Conservation (phyloP, 2,329 filamentous ascomycete genomes). For the Juglanconis sp. region DNA sequence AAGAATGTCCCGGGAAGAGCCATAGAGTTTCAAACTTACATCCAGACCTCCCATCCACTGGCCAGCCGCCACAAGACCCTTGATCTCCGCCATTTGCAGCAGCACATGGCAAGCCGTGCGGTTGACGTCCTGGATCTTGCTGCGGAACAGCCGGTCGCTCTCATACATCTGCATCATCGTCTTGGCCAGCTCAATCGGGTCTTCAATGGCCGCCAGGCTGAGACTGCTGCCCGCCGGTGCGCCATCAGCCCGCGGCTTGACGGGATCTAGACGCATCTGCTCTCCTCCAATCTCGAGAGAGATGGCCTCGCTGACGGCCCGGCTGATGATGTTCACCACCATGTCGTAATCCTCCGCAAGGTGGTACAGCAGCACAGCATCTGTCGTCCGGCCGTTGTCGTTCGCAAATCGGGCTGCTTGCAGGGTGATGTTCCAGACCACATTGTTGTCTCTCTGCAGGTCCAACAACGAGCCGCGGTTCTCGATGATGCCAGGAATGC, state of each 20-base stretch:
- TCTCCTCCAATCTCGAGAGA: conserved; percentile 82
- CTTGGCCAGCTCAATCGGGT: conserved; percentile 56
- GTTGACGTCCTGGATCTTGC: conserved; percentile 55
- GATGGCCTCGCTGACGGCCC: conserved; percentile 84
- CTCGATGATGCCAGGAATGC: conserved; percentile 84
- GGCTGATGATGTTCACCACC: conserved; percentile 86
- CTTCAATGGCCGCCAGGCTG: conserved; percentile 57
- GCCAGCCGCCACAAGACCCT: conserved; percentile 50
- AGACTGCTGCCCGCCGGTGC: conserved; percentile 53
- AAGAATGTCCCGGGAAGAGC: too few relatives aligned
- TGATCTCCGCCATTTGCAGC: conserved; percentile 60
- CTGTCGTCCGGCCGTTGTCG: conserved; percentile 87
- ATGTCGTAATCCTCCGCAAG: conserved; percentile 92
- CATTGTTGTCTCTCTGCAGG: conserved; percentile 74
- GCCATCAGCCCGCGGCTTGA: conserved; percentile 64
- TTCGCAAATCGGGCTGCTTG: conserved; percentile 91
- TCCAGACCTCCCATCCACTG: conserved; percentile 58
- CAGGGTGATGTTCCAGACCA: conserved; percentile 86
- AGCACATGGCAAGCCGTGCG: conserved; percentile 54
- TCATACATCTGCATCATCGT: conserved; percentile 65
- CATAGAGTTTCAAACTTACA: conserved; percentile 39
- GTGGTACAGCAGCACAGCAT: conserved; percentile 92
- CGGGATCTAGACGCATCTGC: conserved; percentile 71
- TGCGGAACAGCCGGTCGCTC: conserved; percentile 58
- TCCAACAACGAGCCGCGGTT: conserved; percentile 78